Conservation (phyloP, 2,329 filamentous ascomycete genomes). For the Penicillium freii region DNA sequence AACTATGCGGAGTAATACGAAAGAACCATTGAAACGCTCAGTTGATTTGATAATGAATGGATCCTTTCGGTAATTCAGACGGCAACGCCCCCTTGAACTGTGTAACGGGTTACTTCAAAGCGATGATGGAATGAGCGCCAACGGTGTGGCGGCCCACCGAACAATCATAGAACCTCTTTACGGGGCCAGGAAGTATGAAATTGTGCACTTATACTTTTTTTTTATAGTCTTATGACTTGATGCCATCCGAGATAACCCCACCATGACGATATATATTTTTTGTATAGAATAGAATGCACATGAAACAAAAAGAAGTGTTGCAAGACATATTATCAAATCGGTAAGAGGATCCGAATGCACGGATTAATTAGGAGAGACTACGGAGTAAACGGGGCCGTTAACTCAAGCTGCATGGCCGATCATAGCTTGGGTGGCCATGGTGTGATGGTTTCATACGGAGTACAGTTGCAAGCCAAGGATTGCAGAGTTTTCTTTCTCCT, state of each 20-base stretch:
- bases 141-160: slow-evolving; percentile 4
- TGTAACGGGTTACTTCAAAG: background rate
- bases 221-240: slow-evolving; percentile 6
- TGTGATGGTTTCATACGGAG: slow-evolving; percentile 7
- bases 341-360: slow-evolving; percentile 20
- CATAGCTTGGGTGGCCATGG: slow-evolving; percentile 6
- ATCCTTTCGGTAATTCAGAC: background rate
- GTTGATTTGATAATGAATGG: slow-evolving; percentile 5
- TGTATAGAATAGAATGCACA: background rate
- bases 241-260: background rate
- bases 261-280: background rate
- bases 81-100: background rate
- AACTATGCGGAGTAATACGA: background rate
- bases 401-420: slow-evolving; percentile 23
- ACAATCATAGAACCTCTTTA: slow-evolving; percentile 2
- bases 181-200: background rate
- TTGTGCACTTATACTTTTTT: background rate
- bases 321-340: slow-evolving; percentile 3
- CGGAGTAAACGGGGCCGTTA: slow-evolving; percentile 2
- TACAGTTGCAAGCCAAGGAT: slow-evolving; percentile 1
- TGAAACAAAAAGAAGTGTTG: background rate
- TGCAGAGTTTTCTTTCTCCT: slow-evolving; percentile 10
- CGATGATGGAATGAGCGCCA: background rate
- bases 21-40: background rate
- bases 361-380: slow-evolving; percentile 22